These are phyloP conservation scores for Capsella rubella DNA, from an alignment of 441 rosid species.

Conservation along the genomic window DNA sequence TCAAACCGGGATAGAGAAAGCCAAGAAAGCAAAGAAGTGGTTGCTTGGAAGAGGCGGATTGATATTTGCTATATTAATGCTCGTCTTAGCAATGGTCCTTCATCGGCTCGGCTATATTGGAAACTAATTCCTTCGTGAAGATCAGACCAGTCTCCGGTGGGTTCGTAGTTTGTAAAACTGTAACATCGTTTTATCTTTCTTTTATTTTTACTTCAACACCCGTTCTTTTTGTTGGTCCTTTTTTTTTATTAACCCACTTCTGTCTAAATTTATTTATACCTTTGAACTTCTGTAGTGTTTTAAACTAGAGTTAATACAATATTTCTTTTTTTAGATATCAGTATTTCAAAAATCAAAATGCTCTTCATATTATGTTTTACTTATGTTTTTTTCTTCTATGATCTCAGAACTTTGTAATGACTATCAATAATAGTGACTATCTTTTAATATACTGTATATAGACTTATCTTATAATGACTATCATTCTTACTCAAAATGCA, in stretches of 20 bases:
- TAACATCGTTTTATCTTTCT: slow-evolving; percentile 11
- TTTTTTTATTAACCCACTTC: slow-evolving; percentile 1
- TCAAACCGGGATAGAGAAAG: slow-evolving; percentile 78
- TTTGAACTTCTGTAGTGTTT: slow-evolving; percentile 3
- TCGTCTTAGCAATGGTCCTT: slow-evolving; percentile 77
- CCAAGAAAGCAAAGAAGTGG: slow-evolving; percentile 87
- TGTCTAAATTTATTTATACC: slow-evolving; percentile 25
- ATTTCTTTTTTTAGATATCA: neutral
- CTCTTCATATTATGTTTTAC: too few species aligned
- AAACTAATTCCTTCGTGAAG: slow-evolving; percentile 42
- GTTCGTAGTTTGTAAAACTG: slow-evolving; percentile 35
- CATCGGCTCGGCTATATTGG: slow-evolving; percentile 83
- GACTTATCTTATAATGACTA: too few species aligned
- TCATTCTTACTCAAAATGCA: too few species aligned
- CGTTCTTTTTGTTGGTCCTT: neutral
- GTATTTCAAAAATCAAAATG: too few species aligned
- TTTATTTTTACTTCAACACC: neutral
- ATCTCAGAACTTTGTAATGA: too few species aligned
- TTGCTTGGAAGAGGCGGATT: slow-evolving; percentile 84
- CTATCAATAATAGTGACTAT: too few species aligned
- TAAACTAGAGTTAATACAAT: neutral
- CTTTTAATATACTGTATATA: too few species aligned
- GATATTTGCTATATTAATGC: slow-evolving; percentile 81
- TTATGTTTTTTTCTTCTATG: too few species aligned
- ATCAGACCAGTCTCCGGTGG: slow-evolving; percentile 8